Percentiles rank a stretch among this genome's conserved stretches.
phyloP scores from a whole-genome alignment of 768 basidiomycete species.

The Coprinellus micaceus region DNA sequence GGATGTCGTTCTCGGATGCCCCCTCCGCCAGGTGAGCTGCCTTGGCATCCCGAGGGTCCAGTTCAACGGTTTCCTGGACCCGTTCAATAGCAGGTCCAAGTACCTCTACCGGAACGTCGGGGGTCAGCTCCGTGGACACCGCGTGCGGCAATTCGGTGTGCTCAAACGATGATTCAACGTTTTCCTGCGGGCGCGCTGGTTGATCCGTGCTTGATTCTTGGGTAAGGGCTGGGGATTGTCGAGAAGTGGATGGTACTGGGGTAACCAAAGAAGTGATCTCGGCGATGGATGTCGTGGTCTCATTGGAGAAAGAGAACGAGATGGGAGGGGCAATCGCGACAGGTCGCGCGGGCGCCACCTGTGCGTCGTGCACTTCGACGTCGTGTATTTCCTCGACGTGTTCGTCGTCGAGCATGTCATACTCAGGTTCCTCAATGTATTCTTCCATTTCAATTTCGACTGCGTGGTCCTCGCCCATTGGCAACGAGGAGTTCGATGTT shows the following conservation, averaged over 20 bases:
- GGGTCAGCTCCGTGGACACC: too few relatives aligned
- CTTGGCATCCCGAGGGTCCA: too few relatives aligned
- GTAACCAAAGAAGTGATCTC: not conserved
- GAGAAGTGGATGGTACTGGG: not conserved
- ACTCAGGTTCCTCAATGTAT: conserved; percentile 16
- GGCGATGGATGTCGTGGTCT: not conserved
- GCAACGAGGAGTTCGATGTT: not conserved
- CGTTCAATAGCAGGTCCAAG: too few relatives aligned
- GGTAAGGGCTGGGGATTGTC: not conserved
- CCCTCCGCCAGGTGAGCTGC: too few relatives aligned
- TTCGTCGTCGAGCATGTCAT: conserved; percentile 14
- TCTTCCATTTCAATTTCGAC: conserved; percentile 19
- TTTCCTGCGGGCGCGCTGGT: not conserved
- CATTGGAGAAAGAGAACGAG: not conserved
- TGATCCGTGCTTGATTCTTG: not conserved
- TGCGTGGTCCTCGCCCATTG: not conserved
- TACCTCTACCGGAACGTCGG: too few relatives aligned
- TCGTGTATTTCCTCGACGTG: conserved; percentile 14
- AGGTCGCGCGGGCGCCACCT: not conserved
- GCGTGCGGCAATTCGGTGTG: not conserved
- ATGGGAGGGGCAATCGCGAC: not conserved
- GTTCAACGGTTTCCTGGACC: too few relatives aligned
- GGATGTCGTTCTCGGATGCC: too few relatives aligned
- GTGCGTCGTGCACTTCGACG: conserved; percentile 14
- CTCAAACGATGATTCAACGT: not conserved